Conservation (phyloP, 345 rosid species). For the Eucalyptus marginata region DNA sequence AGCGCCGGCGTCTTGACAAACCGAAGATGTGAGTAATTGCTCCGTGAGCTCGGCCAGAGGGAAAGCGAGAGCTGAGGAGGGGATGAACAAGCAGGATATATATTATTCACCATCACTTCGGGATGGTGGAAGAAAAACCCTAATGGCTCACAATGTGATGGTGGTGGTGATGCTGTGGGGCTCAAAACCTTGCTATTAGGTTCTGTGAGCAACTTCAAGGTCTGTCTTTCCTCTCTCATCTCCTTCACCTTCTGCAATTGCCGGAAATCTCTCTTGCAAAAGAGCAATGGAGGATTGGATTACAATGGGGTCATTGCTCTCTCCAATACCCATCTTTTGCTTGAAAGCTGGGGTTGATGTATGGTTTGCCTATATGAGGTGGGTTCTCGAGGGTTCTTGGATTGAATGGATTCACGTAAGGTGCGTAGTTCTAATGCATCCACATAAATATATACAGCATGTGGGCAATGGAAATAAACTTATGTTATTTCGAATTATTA, state of each 20-base stretch:
- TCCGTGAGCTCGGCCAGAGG: conserved; percentile 1
- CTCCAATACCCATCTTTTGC: conserved; percentile 5
- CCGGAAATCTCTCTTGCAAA: conserved; percentile 35
- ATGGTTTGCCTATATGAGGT: background rate
- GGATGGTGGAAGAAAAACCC: conserved; percentile 25
- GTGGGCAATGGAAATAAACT: background rate
- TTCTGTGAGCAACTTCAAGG: conserved; percentile 11
- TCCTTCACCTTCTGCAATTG: conserved; percentile 26
- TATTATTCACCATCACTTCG: background rate
- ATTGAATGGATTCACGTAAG: background rate
- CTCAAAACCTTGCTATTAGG: conserved; percentile 4
- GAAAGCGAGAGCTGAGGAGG: conserved; percentile 8
- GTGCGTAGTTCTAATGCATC: background rate
- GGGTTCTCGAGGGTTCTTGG: background rate
- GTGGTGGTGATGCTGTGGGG: conserved; percentile 1
- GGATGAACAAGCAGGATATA: conserved; percentile 12
- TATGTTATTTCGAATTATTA: background rate
- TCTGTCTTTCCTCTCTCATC: conserved; percentile 34
- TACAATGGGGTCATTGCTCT: conserved; percentile 19
- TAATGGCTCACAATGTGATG: conserved; percentile 11
- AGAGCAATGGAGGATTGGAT: conserved; percentile 27
- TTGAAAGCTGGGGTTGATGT: background rate
- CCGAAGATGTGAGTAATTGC: background rate
- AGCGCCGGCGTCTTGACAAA: conserved; percentile 1
- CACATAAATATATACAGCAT: background rate